phyloP scores from a whole-genome alignment of 306 rosid genomes.

The Mimosa pudica region DNA sequence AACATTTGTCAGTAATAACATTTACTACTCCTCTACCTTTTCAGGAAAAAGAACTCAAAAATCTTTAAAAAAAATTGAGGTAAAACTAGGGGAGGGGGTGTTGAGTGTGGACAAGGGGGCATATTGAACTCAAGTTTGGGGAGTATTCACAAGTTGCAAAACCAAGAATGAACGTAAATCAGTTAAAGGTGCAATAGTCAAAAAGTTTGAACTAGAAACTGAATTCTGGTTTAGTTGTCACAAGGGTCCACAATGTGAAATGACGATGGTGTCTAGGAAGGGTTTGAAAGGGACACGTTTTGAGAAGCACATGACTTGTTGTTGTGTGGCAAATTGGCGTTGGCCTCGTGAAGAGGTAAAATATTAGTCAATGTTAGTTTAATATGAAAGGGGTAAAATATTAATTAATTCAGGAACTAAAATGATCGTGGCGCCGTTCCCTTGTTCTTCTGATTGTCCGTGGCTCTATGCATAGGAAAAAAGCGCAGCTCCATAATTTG shows the following conservation, averaged over 20 bases:
- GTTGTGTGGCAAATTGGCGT: conserved; percentile 20
- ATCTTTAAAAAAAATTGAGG: too few species aligned
- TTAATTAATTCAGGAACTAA: neutral
- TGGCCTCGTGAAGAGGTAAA: conserved; percentile 27
- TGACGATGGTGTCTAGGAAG: neutral
- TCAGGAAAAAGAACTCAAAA: neutral
- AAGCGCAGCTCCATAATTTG: conserved; percentile 18
- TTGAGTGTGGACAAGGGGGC: neutral
- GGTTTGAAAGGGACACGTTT: neutral
- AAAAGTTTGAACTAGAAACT: neutral
- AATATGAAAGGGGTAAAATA: neutral
- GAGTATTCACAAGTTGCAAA: neutral
- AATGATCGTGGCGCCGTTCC: conserved; percentile 2
- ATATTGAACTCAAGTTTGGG: neutral
- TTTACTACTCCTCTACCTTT: conserved; percentile 32
- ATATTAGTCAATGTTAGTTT: conserved; percentile 9
- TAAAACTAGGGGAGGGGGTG: too few species aligned
- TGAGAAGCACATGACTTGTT: conserved; percentile 25
- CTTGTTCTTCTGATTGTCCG: conserved; percentile 19
- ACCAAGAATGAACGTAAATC: neutral
- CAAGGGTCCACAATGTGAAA: neutral
- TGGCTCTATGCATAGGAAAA: conserved; percentile 6
- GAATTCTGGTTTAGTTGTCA: too few species aligned
- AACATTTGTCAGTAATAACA: conserved; percentile 32
- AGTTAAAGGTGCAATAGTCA: neutral